These are phyloP conservation scores for Stenogyne calaminthoides DNA, from an alignment of 305 asterid species.

Conservation along the genomic window DNA sequence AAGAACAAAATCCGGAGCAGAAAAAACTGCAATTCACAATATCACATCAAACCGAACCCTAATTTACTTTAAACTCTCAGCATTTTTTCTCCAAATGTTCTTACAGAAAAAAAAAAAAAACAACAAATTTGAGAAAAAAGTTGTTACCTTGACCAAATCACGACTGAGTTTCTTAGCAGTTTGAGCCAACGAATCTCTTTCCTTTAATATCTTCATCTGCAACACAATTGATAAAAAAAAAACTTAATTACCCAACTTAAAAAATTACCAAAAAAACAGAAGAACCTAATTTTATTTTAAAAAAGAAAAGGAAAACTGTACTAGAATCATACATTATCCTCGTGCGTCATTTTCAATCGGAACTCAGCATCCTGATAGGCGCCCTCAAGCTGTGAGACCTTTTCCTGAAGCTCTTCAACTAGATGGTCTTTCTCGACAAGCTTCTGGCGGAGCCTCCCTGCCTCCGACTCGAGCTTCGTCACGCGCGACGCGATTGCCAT, in stretches of 20 bases:
- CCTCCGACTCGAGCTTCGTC: constrained; percentile 70
- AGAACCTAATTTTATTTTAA: background rate
- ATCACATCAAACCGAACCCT: background rate
- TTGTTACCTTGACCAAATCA: constrained; percentile 75
- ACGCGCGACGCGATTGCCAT: constrained; percentile 99
- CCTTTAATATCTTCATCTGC: constrained; percentile 77
- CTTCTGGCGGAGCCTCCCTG: constrained; percentile 57
- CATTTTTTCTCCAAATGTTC: background rate
- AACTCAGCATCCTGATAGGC: constrained; percentile 66
- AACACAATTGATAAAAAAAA: constrained; percentile 12
- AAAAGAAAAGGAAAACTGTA: background rate
- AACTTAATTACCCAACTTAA: background rate
- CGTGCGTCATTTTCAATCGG: constrained; percentile 62
- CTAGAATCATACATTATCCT: constrained; percentile 62
- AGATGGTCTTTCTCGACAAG: constrained; percentile 62
- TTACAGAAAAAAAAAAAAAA: background rate
- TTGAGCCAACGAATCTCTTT: constrained; percentile 70
- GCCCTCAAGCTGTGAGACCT: constrained; percentile 60
- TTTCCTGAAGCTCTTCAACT: constrained; percentile 62
- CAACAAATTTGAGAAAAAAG: no score
- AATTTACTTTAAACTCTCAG: background rate
- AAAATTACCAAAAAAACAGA: background rate
- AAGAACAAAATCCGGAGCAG: background rate
- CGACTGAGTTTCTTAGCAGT: constrained; percentile 81
- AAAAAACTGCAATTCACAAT: constrained; percentile 7